Evolutionary conservation across 345 rosid species (phyloP), one percentile per base, ranked within the genome.

Genomic region (Euphorbia tirucalli): DNA sequence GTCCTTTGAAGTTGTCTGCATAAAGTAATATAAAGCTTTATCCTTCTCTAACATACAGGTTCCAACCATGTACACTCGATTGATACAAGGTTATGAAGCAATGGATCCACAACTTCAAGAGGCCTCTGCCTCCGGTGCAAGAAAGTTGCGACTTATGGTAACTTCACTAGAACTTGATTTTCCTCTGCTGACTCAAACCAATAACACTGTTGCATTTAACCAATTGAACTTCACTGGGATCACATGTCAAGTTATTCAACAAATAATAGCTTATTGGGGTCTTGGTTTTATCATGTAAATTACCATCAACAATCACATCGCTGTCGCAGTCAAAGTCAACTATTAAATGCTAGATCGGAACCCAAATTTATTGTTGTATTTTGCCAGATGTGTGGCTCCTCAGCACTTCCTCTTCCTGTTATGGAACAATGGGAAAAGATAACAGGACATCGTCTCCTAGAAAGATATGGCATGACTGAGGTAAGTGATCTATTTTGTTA

Each of bases 401-500:
- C 99, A 44, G 96, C 98, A 79, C 96, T 95, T 49, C 99, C 99
- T 73, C 82, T 84, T 74, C 96, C 98, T 10, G 88, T 95, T 79
- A 90, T 95, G 98, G 89, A 88, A 73, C 87, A 79, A 73, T 95
- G 99, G 99, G 99, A 95, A 83, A 75, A 80, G 62, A 92, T 95
- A 80, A 95, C 99, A 22, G 96, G 97, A 35, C 98, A 95, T 65
- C 87, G 94, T 68, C 98, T 95, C 69, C 78, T 95, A 85, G 99
- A 95, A 82, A 86, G 99, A 77, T 95, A 92, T 71, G 99, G 99
- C 71, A 95, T 95, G 99, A 92, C 99, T 44, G 99, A 95, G 87
- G 99, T 85, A 70, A 80, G 82, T 71, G 59, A 43, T 61, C 24
- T n/a, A 22, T 55, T 35, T 43, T 54, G 19, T 58, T 18, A 46